These are phyloP conservation scores for Musa itinerans DNA, from an alignment of 176 grass and related monocot species.

Conservation along the genomic window DNA sequence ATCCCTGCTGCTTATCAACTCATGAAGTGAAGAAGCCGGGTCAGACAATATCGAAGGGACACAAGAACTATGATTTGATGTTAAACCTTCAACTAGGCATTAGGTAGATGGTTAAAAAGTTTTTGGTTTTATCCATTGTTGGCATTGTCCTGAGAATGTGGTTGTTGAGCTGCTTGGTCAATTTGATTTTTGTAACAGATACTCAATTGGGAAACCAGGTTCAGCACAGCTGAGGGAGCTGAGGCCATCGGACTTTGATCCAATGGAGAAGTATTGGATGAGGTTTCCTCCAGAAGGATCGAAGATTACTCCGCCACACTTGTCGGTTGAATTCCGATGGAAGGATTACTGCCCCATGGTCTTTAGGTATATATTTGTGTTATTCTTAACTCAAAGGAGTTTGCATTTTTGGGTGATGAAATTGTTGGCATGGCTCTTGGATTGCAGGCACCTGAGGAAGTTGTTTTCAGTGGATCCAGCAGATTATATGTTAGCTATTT, in stretches of 20 bases:
- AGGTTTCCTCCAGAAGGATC: slow-evolving; percentile 81
- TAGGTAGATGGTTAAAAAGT: slow-evolving; percentile 27
- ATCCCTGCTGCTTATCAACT: slow-evolving; percentile 18
- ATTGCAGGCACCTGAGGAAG: slow-evolving; percentile 58
- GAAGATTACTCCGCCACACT: slow-evolving; percentile 72
- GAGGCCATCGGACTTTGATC: slow-evolving; percentile 44
- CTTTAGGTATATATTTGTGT: slow-evolving; percentile 39
- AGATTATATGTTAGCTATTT: slow-evolving; percentile 88
- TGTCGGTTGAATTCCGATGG: slow-evolving; percentile 62
- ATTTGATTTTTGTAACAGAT: slow-evolving; percentile 21
- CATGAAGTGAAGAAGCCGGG: slow-evolving; percentile 65
- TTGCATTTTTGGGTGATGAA: background rate
- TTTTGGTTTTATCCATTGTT: background rate
- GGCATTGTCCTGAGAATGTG: background rate
- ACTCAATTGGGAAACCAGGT: slow-evolving; percentile 62
- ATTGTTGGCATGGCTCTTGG: background rate
- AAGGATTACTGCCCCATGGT: slow-evolving; percentile 76
- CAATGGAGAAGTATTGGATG: slow-evolving; percentile 64
- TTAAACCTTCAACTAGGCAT: slow-evolving; percentile 85
- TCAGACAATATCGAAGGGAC: slow-evolving; percentile 91
- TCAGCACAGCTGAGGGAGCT: slow-evolving; percentile 43
- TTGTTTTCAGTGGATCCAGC: slow-evolving; percentile 76
- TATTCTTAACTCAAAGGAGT: background rate
- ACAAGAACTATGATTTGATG: slow-evolving; percentile 96
- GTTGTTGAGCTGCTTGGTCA: slow-evolving; percentile 19